A percentile compares a stretch with the other conserved stretches of the same genome.
phyloP scores from a whole-genome alignment of 352 stramenopile species.

The Pythium biforme region DNA sequence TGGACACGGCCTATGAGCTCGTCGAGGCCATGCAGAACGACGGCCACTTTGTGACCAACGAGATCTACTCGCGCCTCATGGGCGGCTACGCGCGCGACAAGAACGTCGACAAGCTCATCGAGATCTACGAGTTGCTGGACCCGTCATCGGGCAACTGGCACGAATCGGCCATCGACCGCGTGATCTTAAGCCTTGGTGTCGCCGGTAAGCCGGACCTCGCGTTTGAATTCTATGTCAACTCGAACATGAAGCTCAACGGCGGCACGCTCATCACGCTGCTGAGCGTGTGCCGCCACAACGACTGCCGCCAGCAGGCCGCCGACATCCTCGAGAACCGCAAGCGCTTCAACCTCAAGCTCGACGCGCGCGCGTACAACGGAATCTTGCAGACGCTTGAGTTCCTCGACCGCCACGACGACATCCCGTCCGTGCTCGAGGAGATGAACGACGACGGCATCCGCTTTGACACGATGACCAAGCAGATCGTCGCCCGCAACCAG shows the following conservation, averaged over 20 bases:
- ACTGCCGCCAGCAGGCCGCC: conserved; percentile 63
- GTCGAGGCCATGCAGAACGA: conserved; percentile 54
- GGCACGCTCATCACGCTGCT: conserved; percentile 70
- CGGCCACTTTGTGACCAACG: conserved; percentile 59
- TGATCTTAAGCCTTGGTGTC: conserved; percentile 66
- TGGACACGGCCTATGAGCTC: conserved; percentile 42
- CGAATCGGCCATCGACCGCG: conserved; percentile 63
- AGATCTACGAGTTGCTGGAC: conserved; percentile 56
- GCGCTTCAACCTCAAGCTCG: conserved; percentile 67
- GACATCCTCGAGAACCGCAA: conserved; percentile 79
- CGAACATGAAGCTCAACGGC: conserved; percentile 73
- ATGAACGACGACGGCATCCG: conserved; percentile 56
- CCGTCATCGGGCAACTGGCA: conserved; percentile 66
- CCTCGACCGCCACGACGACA: conserved; percentile 62
- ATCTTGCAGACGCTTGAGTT: conserved; percentile 74
- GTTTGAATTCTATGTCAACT: conserved; percentile 82
- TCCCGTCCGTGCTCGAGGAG: conserved; percentile 54
- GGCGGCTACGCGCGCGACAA: conserved; percentile 41
- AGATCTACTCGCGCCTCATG: conserved; percentile 69
- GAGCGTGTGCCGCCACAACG: conserved; percentile 65
- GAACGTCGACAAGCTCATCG: conserved; percentile 47
- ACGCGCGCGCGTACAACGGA: conserved; percentile 70
- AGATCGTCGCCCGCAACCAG: conserved; percentile 58
- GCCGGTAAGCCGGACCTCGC: conserved; percentile 53
- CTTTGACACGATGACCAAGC: conserved; percentile 57